phyloP scores from a whole-genome alignment of 179 eudicot species.

The Spergularia azorica region DNA sequence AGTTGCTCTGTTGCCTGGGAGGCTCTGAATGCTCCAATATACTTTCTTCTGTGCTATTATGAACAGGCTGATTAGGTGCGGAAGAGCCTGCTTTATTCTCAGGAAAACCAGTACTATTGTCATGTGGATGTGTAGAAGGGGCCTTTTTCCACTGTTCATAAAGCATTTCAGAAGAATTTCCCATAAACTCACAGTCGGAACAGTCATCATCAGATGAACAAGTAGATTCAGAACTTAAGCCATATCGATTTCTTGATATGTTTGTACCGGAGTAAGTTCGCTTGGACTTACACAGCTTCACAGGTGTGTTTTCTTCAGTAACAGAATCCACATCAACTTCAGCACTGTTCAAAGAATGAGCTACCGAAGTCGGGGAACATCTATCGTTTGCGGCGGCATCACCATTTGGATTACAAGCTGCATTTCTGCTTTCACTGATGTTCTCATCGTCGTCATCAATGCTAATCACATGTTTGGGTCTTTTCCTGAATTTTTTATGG shows the following conservation, averaged over 20 bases:
- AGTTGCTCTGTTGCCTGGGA: constrained; percentile 2
- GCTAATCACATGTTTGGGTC: constrained; percentile 46
- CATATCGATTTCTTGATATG: constrained; percentile 47
- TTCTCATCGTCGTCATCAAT: constrained; percentile 67
- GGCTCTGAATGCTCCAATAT: neutral
- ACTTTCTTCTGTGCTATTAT: constrained; percentile 19
- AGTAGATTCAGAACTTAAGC: constrained; percentile 46
- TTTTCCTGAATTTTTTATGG: constrained; percentile 42
- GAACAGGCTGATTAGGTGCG: constrained; percentile 21
- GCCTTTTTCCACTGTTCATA: constrained; percentile 74
- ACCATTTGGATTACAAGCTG: constrained; percentile 26
- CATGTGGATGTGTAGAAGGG: constrained; percentile 44
- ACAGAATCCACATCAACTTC: constrained; percentile 38
- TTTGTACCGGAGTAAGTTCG: constrained; percentile 68
- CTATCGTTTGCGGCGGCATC: constrained; percentile 45
- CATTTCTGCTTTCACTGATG: constrained; percentile 34
- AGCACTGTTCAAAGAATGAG: constrained; percentile 20
- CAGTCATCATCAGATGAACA: constrained; percentile 57
- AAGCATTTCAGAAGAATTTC: constrained; percentile 54
- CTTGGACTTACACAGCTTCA: constrained; percentile 65
- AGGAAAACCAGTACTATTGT: constrained; percentile 25
- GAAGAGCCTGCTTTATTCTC: constrained; percentile 31
- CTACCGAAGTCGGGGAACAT: constrained; percentile 30
- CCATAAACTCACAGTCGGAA: constrained; percentile 74
- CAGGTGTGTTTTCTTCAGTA: constrained; percentile 48